Percentiles rank a stretch among this genome's conserved stretches.
Conservation (phyloP, 2,329 filamentous ascomycete genomes). For the Hypoxylon sp. region DNA sequence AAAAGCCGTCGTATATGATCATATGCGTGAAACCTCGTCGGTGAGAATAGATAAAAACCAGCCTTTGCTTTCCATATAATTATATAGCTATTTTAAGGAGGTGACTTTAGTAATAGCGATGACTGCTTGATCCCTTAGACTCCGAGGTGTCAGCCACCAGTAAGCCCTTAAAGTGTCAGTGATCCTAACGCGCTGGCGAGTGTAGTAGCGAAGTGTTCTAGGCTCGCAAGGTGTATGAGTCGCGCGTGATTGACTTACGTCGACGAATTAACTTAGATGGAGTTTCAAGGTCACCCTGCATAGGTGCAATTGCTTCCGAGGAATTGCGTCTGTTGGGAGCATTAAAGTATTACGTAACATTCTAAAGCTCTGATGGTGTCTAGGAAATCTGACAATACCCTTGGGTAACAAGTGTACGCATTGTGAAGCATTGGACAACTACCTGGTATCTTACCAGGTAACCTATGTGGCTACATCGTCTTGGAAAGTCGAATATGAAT, state of each 20-base stretch:
- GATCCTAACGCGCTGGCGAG: conserved; percentile 12
- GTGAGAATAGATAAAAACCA: conserved; percentile 3
- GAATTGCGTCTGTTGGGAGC: conserved; percentile 13
- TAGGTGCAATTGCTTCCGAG: conserved; percentile 31
- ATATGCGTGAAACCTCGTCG: conserved; percentile 28
- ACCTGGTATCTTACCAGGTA: not conserved
- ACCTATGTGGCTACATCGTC: not conserved
- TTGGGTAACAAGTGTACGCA: not conserved
- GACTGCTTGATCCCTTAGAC: conserved; percentile 8
- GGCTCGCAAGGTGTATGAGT: not conserved
- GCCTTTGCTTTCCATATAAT: not conserved
- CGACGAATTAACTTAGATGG: conserved; percentile 14
- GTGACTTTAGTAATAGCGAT: not conserved
- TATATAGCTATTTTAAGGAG: conserved; percentile 9
- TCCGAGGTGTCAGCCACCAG: not conserved
- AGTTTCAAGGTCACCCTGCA: conserved; percentile 40
- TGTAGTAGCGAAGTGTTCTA: conserved; percentile 11
- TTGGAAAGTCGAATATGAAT: not conserved
- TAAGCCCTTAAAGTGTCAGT: conserved; percentile 13
- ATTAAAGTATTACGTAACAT: conserved; percentile 11
- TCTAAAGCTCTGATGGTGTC: not conserved
- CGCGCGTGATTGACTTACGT: conserved; percentile 8
- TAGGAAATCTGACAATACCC: not conserved
- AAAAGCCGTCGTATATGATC: not conserved
- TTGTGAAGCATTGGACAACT: not conserved